Evolutionary conservation across 192 early-diverging fungal species (phyloP).

Genomic region (Entrophospora sp.): DNA sequence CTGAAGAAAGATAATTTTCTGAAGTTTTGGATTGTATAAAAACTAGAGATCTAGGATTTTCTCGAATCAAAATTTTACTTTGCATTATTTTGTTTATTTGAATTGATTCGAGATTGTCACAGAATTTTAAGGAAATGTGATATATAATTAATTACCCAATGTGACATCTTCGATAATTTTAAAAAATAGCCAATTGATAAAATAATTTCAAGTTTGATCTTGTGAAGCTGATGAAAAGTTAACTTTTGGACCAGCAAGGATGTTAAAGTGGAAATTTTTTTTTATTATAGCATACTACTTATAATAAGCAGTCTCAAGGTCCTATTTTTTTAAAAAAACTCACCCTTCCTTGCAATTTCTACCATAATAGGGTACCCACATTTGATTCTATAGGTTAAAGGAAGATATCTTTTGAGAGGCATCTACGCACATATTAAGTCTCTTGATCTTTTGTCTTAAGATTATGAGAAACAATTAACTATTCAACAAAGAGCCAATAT

Average conservation of each 20-base stretch:
- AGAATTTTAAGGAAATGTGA: no score
- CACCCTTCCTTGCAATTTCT: neutral
- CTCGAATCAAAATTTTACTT: no score
- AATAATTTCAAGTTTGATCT: no score
- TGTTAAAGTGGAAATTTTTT: constrained; percentile 49
- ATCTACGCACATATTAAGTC: constrained; percentile 90
- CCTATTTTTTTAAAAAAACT: constrained; percentile 18
- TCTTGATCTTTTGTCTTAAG: constrained; percentile 25
- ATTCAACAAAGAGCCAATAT: constrained; percentile 97
- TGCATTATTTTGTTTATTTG: no score
- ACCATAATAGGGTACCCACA: constrained; percentile 60
- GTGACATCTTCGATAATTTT: no score
- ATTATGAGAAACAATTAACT: constrained; percentile 96
- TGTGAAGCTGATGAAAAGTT: constrained; percentile 47
- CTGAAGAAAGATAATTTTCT: no score
- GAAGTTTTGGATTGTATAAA: no score
- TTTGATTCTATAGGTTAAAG: constrained; percentile 97
- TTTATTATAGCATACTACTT: neutral
- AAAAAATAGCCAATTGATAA: no score
- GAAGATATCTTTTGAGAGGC: constrained; percentile 91
- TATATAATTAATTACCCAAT: no score
- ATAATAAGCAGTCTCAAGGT: no score
- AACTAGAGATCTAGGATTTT: no score
- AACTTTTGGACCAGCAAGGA: constrained; percentile 78
- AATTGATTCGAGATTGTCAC: no score